Percentiles rank a stretch among this genome's conserved stretches.
phyloP scores from a whole-genome alignment of 2,329 filamentous ascomycete species.

The Trichoderma aggressivum region DNA sequence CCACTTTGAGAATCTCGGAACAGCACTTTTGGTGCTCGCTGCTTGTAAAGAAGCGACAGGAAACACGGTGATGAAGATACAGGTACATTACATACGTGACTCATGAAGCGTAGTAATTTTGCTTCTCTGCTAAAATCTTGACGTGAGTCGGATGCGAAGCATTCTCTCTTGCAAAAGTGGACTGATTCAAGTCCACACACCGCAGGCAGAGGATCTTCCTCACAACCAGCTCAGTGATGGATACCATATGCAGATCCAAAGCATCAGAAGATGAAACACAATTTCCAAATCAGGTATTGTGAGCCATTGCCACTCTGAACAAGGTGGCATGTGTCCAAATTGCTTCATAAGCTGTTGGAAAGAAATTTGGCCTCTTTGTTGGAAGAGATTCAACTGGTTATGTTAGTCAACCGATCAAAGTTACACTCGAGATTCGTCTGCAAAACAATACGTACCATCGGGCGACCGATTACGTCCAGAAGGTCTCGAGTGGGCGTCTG shows the following conservation, averaged over 20 bases:
- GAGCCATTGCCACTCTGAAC: not conserved
- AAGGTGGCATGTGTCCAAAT: not conserved
- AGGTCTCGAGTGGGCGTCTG: not conserved
- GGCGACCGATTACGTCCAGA: not conserved
- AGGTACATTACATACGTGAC: no score
- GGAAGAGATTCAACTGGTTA: not conserved
- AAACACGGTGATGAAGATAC: no score
- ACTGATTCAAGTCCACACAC: not conserved
- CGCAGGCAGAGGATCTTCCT: not conserved
- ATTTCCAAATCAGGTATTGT: not conserved
- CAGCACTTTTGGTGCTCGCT: not conserved
- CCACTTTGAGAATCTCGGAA: not conserved
- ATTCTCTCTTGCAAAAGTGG: not conserved
- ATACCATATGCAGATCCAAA: not conserved
- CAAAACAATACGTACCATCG: not conserved
- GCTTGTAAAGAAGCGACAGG: not conserved
- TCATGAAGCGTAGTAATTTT: no score
- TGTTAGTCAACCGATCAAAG: not conserved
- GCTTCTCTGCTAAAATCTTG: no score
- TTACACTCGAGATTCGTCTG: not conserved
- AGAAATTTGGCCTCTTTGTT: not conserved
- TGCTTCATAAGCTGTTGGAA: not conserved
- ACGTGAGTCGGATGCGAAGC: no score
- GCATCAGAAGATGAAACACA: not conserved
- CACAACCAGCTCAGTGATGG: not conserved